Base-by-base conservation (phyloP, 768 basidiomycete species). In the Xanthoconium stramineum region DNA sequence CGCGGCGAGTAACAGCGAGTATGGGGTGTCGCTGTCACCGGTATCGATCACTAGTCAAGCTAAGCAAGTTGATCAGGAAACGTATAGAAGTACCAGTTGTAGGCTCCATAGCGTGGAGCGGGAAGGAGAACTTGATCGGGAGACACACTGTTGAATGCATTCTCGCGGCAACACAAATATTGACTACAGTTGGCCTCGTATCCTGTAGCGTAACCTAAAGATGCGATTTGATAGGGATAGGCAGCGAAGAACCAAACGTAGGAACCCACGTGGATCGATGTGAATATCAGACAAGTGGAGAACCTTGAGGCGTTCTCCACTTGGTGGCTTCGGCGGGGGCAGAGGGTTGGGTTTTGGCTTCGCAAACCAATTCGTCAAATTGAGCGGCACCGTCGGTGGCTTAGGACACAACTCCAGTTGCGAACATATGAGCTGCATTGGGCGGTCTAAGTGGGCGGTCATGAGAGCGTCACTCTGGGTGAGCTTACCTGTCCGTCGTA, bases 161-260 rank as follows among this genome's bases (percentile, higher is more conserved):
- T 80, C 32, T 70, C 63, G 24, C 88, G 78, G 64, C 88, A 91
- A 66, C 88, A 91, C 29, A 81, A 67, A 30, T 79, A 80, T 29
- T 78, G 72, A 17, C 81, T 81, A 67, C 88, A 89, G 62, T 88
- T 86, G 1, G 82, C 86, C 69, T 88, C 88, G 11, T 84, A 70
- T 19, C 85, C 83, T n/a, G 79, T 88, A 9, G 83, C 76, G 52
- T 83, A 89, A 29, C 88, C 85, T 86, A 51, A 20, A 54, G 5
- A 39, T 47, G 33, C 1, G 37, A 50, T 37, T n/a, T 24, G 10
- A 12, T 45, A 0, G 7, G 14, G 29, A 20, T n/a, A 12, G 36
- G 1, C 11, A 33, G n/a, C 29, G 15, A 33, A 9, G 35, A 14
- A n/a, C 9, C 15, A 35, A 6, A 35, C 6, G 8, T 46, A 5